Conservation (phyloP, 352 stramenopile species). For the Globisporangium takayamanum region DNA sequence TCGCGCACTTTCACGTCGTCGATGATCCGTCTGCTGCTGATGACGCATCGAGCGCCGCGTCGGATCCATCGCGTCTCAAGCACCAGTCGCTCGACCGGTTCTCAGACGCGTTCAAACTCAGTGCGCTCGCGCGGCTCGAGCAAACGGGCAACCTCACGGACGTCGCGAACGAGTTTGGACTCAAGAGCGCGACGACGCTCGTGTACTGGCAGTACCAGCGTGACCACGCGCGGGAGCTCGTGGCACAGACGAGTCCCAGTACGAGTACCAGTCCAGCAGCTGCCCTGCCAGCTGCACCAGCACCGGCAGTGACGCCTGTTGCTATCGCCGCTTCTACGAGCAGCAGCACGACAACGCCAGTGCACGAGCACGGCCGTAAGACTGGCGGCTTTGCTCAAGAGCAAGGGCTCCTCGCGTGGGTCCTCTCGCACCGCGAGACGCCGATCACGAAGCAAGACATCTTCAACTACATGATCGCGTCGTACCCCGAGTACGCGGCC, state of each 20-base stretch:
- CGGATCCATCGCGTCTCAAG: not conserved
- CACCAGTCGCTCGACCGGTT: conserved; percentile 6
- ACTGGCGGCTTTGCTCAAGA: conserved; percentile 21
- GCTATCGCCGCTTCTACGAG: not conserved
- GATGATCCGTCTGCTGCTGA: conserved; percentile 18
- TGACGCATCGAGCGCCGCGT: conserved; percentile 8
- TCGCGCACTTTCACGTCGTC: conserved; percentile 38
- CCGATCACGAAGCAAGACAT: conserved; percentile 59
- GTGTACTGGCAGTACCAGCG: conserved; percentile 48
- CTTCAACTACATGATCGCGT: conserved; percentile 39
- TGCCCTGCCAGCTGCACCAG: conserved; percentile 10
- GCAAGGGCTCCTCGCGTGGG: conserved; percentile 47
- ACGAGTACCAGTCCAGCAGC: conserved; percentile 2
- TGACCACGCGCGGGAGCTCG: not conserved
- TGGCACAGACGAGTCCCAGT: no score
- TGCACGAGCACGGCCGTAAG: conserved; percentile 6
- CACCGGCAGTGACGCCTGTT: conserved; percentile 7
- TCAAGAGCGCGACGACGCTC: conserved; percentile 55
- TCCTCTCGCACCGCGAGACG: conserved; percentile 32
- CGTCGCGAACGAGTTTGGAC: conserved; percentile 34
- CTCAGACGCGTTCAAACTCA: conserved; percentile 9
- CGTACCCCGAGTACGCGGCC: conserved; percentile 51
- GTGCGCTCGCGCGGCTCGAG: conserved; percentile 20
- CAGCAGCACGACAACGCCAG: not conserved
- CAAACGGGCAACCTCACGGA: conserved; percentile 19